Base-by-base conservation (phyloP, 768 basidiomycete species). In the Kwoniella heveanensis region DNA sequence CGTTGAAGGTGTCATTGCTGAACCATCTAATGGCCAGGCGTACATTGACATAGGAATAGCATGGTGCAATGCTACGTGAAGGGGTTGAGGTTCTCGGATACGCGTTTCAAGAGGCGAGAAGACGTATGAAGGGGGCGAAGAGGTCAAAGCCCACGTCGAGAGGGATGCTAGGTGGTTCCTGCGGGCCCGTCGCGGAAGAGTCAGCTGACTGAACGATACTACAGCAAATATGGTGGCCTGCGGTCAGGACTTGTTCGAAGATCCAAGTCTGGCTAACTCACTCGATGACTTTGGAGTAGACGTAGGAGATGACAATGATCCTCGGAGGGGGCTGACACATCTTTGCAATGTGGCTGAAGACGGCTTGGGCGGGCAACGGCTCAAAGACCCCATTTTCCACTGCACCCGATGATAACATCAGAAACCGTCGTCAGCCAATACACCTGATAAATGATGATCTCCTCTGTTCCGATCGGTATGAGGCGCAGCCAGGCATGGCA, bases 11-110 rank as follows among this genome's bases (percentile, higher is more conserved):
- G 51, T 52, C 19, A 29, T 7, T 3, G 51, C 25, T 17, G 51
- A 29, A 39, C 36, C 54, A 17, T 64, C 55, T 10, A 24, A 39
- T 10, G 75, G 72, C 57, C 60, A 70, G 37, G 71, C 70, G 62
- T 79, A 79, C 74, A 79, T 74, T 30, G 74, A 71, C 51, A 79
- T 73, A 15, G 77, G 76, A 29, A 79, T 72, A 1, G 74, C 77
- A 26, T 77, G 68, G 22, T 72, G 64, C 3, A 79, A 63, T 1
- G 73, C 70, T 2, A 67, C 25, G 39, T 70, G 60, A 0, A 75
- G 66, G 0, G 72, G 62, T 27, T 58, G 68, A 2, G 46, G 30
- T 55, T 77, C 75, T 10, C 78, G 65, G 0, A 77, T 49, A 6
- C 78, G 65, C 13, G 72, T 77, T 55, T 79, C 78, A 10, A 73